These are phyloP conservation scores for Fusarium circinatum DNA, from an alignment of 2,329 filamentous ascomycete species.

Conservation along the genomic window DNA sequence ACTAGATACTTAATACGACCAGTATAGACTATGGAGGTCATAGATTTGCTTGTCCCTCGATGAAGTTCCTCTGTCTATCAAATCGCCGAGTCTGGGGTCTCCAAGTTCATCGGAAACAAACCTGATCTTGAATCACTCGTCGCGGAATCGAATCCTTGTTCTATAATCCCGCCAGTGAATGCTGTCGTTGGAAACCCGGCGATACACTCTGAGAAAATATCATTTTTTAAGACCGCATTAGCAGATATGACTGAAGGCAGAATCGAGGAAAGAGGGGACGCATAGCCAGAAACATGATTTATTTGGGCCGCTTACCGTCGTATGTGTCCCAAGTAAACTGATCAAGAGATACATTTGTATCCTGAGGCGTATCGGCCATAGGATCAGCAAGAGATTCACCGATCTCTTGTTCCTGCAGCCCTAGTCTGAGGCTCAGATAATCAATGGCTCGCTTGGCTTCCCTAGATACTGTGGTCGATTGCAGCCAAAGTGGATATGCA, in stretches of 20 bases:
- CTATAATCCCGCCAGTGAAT: background rate
- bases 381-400: too few relatives aligned
- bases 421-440: background rate
- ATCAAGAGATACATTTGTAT: too few relatives aligned
- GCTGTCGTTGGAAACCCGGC: fast-evolving
- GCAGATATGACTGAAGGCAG: background rate
- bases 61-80: too few relatives aligned
- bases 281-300: too few relatives aligned
- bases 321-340: too few relatives aligned
- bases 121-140: fast-evolving
- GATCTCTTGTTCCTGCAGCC: background rate
- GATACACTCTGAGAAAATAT: background rate
- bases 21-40: too few relatives aligned
- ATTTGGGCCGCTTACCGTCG: too few relatives aligned
- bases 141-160: fast-evolving
- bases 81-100: background rate
- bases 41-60: too few relatives aligned
- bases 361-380: too few relatives aligned
- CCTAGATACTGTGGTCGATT: background rate
- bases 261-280: too few relatives aligned
- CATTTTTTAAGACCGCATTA: background rate
- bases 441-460: background rate
- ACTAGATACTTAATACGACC: too few relatives aligned
- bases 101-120: background rate
- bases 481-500: background rate